Evolutionary conservation across 2,329 filamentous ascomycete genomes (phyloP).

Genomic region (Knoxdaviesia capensis): DNA sequence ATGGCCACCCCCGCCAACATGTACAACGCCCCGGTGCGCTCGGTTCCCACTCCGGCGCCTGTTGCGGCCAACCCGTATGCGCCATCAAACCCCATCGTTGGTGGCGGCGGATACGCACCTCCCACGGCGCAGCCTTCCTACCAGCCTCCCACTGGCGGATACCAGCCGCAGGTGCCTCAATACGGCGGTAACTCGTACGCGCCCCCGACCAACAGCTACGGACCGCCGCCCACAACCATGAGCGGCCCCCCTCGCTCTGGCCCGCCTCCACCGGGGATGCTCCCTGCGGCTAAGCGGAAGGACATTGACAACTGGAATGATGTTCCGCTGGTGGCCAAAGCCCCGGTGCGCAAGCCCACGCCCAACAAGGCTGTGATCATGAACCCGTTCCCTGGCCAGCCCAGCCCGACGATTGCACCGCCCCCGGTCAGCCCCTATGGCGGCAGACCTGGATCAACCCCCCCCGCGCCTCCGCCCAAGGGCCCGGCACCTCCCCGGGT

Average conservation of each 20-base stretch:
- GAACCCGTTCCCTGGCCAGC: constrained; percentile 57
- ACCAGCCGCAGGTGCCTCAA: neutral
- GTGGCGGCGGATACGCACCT: constrained; percentile 6
- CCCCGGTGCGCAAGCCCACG: constrained; percentile 52
- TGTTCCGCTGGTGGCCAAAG: constrained; percentile 66
- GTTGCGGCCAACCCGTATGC: constrained; percentile 21
- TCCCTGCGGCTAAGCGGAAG: constrained; percentile 46
- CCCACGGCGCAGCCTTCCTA: constrained; percentile 1
- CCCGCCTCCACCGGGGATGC: constrained; percentile 29
- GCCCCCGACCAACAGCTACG: constrained; percentile 10
- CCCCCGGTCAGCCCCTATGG: constrained; percentile 38
- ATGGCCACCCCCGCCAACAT: constrained; percentile 10
- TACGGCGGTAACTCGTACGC: constrained; percentile 9
- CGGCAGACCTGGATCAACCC: constrained; percentile 35
- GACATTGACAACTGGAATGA: constrained; percentile 85
- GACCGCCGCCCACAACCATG: constrained; percentile 11
- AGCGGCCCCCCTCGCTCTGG: constrained; percentile 32
- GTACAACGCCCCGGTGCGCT: constrained; percentile 1
- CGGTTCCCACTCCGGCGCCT: neutral
- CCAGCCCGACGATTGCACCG: constrained; percentile 30
- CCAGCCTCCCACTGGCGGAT: neutral
- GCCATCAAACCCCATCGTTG: constrained; percentile 12
- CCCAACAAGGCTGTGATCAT: constrained; percentile 48
- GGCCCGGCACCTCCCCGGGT: constrained; percentile 49
- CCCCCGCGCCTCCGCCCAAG: constrained; percentile 70